phyloP scores from a whole-genome alignment of 177 flowering plant species.

The Vitis hybrid region DNA sequence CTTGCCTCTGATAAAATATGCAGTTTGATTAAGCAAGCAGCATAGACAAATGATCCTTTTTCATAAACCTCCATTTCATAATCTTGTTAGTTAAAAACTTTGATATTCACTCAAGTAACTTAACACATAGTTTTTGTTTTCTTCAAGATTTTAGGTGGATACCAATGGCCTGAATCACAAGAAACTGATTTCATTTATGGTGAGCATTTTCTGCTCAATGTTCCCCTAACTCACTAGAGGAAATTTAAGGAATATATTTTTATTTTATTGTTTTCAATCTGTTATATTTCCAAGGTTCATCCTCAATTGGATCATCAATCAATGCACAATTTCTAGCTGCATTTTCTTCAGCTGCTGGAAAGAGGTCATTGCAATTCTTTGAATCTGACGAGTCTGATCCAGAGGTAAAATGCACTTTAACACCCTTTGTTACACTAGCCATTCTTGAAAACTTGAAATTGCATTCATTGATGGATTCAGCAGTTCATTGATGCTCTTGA shows the following conservation, averaged over 20 bases:
- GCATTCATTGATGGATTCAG: constrained; percentile 5
- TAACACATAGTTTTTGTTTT: constrained; percentile 7
- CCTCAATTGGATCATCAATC: constrained; percentile 81
- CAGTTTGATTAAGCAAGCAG: too few relatives aligned
- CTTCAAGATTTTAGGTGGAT: constrained; percentile 58
- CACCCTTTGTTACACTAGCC: background rate
- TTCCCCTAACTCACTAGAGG: background rate
- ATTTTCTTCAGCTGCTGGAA: constrained; percentile 87
- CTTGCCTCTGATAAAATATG: too few relatives aligned
- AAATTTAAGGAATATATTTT: background rate
- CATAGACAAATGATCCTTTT: too few relatives aligned
- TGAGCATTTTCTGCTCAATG: constrained; percentile 26
- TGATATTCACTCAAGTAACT: background rate
- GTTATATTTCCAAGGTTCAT: constrained; percentile 50
- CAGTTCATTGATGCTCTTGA: constrained; percentile 14
- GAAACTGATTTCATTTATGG: constrained; percentile 84
- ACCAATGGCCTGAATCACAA: constrained; percentile 75
- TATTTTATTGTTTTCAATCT: background rate
- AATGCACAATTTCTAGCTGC: constrained; percentile 78
- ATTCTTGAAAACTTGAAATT: background rate
- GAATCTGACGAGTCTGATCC: constrained; percentile 97
- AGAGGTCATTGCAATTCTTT: constrained; percentile 42
- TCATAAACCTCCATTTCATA: too few relatives aligned
- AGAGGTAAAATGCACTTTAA: constrained; percentile 45
- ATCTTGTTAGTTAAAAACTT: background rate